Base-by-base conservation (phyloP, 768 basidiomycete species). In the Podaxis carcinomalis region DNA sequence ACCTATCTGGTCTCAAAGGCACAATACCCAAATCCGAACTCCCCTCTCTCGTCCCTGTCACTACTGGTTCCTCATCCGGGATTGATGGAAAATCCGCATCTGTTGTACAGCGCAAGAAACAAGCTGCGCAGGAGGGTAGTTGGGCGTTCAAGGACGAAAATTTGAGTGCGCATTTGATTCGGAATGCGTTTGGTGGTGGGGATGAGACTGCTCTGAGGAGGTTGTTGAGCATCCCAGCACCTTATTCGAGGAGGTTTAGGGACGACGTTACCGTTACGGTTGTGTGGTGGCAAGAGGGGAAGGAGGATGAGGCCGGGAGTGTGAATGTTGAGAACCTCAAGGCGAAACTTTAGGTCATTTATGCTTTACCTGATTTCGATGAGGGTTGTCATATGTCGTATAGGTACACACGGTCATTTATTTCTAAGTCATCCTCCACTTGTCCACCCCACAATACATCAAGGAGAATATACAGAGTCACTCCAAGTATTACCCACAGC, bases 141-240 rank as follows among this genome's bases (percentile, higher is more conserved):
- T 94, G 92, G 92, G 80, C 83, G 6, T 96, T 95, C 66, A 82
- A 79, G 51, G 92, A 95, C 67, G 86, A 87, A 16, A 90, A 93
- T 66, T 68, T 91, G 58, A 82, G 88, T 62, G 85, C 89, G 40
- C 94, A 95, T 72, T 76, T 96, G 16, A 92, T 95, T 60, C 81
- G 93, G 63, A 96, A 96, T 68, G 92, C 93, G n/a, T 85, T 95
- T 62, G 92, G 92, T n/a, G 93, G 94, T 32, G 90, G 83, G 1
- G 83, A 95, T 68, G 78, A 82, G 57, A 68, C 60, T 51, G 72
- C 73, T 53, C 77, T 95, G 61, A 80, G 85, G 53, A 79, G 76
- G 69, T 63, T 85, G 58, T 74, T 94, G 68, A 93, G 92, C 71
- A 93, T 95, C 49, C 91, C 93, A n/a, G 78, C 90, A 4, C 91